Conservation (phyloP, 495 filamentous ascomycete species). For the Neurospora sp. region DNA sequence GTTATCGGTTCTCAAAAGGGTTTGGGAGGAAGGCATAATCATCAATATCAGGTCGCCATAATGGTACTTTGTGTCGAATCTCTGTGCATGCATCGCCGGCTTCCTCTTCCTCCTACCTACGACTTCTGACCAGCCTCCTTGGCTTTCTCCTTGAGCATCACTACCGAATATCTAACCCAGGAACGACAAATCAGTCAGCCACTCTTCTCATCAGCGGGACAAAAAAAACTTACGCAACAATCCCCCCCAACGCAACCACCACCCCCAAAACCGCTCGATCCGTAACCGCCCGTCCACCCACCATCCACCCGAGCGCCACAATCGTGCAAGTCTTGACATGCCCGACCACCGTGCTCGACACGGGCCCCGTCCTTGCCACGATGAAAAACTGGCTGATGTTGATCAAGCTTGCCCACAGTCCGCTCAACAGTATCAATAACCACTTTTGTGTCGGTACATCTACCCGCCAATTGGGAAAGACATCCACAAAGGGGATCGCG, state of each 20-base stretch:
- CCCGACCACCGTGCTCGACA: constrained; percentile 62
- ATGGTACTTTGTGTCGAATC: not conserved
- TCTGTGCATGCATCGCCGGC: not conserved
- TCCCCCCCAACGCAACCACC: constrained; percentile 43
- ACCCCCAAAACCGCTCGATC: constrained; percentile 45
- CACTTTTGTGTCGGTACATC: constrained; percentile 36
- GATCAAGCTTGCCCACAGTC: constrained; percentile 54
- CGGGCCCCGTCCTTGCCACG: constrained; percentile 56
- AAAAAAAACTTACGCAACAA: constrained; percentile 29
- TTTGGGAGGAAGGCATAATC: not conserved
- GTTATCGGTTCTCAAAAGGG: not conserved
- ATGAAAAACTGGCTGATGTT: constrained; percentile 71
- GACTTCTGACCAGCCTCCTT: constrained; percentile 11
- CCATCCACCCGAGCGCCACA: constrained; percentile 47
- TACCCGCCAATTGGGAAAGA: constrained; percentile 32
- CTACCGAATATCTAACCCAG: not conserved
- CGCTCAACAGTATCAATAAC: constrained; percentile 48
- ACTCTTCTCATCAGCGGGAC: not conserved
- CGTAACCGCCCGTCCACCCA: constrained; percentile 38
- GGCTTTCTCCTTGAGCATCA: not conserved
- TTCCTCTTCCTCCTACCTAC: not conserved
- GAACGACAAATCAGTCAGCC: not conserved
- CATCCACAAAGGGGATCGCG: constrained; percentile 55
- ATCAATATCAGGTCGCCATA: not conserved
- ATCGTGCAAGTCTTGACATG: constrained; percentile 54